These are phyloP conservation scores for Fusarium sp. DNA, from an alignment of 2,329 filamentous ascomycete species.

Conservation along the genomic window DNA sequence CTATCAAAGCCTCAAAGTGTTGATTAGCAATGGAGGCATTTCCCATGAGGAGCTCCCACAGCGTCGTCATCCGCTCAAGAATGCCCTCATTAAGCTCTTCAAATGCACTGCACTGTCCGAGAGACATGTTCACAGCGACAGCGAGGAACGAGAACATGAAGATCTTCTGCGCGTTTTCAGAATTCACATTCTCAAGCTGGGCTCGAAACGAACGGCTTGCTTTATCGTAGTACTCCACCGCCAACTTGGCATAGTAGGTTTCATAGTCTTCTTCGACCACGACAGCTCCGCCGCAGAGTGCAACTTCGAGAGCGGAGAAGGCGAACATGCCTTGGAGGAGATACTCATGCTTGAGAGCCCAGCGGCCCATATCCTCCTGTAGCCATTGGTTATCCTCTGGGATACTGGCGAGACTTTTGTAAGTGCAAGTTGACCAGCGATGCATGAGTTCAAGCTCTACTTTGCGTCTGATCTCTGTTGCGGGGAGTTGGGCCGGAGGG, in stretches of 20 bases:
- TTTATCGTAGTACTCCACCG: slow-evolving; percentile 42
- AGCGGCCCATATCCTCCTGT: slow-evolving; percentile 47
- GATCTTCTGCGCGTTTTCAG: slow-evolving; percentile 34
- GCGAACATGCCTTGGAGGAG: slow-evolving; percentile 52
- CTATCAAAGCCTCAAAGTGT: slow-evolving; percentile 32
- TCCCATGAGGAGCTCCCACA: slow-evolving; percentile 38
- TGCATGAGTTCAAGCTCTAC: slow-evolving; percentile 64
- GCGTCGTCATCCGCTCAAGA: slow-evolving; percentile 24
- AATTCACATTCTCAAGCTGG: slow-evolving; percentile 34
- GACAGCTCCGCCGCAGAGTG: slow-evolving; percentile 31
- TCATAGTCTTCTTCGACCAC: slow-evolving; percentile 26
- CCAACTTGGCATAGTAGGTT: slow-evolving; percentile 34
- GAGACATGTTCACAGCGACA: slow-evolving; percentile 40
- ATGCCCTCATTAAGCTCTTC: slow-evolving; percentile 28
- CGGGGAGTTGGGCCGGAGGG: slow-evolving; percentile 9
- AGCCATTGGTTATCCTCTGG: slow-evolving; percentile 51
- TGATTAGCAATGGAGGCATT: slow-evolving; percentile 32
- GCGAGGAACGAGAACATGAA: slow-evolving; percentile 43
- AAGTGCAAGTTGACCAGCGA: slow-evolving; percentile 60
- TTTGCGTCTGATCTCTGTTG: slow-evolving; percentile 39
- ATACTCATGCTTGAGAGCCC: slow-evolving; percentile 53
- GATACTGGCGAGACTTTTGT: slow-evolving; percentile 52
- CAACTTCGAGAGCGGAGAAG: slow-evolving; percentile 39
- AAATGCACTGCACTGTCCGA: slow-evolving; percentile 30
- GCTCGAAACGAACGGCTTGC: slow-evolving; percentile 38